phyloP scores from a whole-genome alignment of 2,329 filamentous ascomycete genomes.

The Raffaelea albimanens region DNA sequence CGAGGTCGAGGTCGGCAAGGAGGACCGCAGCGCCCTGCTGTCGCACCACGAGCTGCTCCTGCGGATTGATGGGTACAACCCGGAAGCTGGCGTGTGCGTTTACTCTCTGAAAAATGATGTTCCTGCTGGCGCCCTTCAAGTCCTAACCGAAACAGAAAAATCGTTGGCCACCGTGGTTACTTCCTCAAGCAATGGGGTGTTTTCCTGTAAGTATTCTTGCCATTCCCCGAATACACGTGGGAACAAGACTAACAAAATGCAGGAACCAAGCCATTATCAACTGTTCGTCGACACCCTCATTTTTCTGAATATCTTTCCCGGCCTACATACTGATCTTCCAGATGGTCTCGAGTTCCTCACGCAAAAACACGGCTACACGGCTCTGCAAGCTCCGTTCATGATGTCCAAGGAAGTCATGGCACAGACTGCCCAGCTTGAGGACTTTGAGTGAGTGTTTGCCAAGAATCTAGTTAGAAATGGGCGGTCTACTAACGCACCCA shows the following conservation, averaged over 20 bases:
- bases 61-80: slow-evolving; percentile 83
- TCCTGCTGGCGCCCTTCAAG: too few relatives aligned
- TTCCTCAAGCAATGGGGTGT: slow-evolving; percentile 79
- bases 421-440: slow-evolving; percentile 92
- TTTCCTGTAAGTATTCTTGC: slow-evolving; percentile 2
- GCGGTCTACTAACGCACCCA: neutral
- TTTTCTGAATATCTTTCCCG: neutral
- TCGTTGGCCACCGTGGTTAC: slow-evolving; percentile 91
- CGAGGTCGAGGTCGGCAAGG: slow-evolving; percentile 35
- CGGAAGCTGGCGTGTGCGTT: slow-evolving; percentile 63
- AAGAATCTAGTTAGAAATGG: neutral
- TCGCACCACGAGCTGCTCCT: slow-evolving; percentile 93
- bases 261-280: slow-evolving; percentile 83
- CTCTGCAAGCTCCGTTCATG: slow-evolving; percentile 82
- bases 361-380: slow-evolving; percentile 63
- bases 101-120: neutral
- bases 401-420: slow-evolving; percentile 94
- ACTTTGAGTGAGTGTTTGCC: slow-evolving; percentile 57
- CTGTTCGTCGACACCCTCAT: slow-evolving; percentile 35
- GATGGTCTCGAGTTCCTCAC: slow-evolving; percentile 81
- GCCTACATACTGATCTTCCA: neutral
- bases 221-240: too few relatives aligned
- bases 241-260: neutral
- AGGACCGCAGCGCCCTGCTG: slow-evolving; percentile 62
- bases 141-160: slow-evolving; percentile 40